Base-by-base conservation (phyloP, 192 early-diverging fungal genomes). In the Backusella sp. region DNA sequence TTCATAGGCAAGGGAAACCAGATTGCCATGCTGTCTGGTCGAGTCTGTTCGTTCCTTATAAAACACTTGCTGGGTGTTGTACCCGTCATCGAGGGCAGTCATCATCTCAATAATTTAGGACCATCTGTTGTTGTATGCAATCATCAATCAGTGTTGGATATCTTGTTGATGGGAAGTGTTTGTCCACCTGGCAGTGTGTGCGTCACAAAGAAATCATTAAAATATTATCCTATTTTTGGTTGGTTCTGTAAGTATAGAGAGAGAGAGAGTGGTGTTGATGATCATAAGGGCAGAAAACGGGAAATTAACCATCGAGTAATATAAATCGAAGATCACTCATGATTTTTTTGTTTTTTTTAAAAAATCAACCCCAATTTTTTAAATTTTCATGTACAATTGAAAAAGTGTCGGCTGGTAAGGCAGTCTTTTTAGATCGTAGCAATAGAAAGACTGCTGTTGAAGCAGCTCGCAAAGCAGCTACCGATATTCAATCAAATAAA, bases 401-500 rank as follows among this genome's bases (percentile, higher is more conserved):
- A 42, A 67, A 68, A 92, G 91, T 96, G 89, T 85, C 83, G 30
- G 72, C 94, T 5, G 91, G 90, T 28, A 90, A 92, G 71, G 91
- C 92, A 71, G 88, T 98, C 44, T 98, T 98, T 79, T 92, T 97
- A 56, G 89, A 92, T 84, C 90, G 95, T 46, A 88, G 88, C 67
- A 97, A 98, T 85, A 88, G 88, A 66, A 80, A 85, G 36, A 92
- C 85, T 82, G 91, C 96, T 26, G 88, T 92, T 44, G 89, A 94
- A 66, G 87, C 92, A 23, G 93, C 95, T 78, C 86, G 84, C 30
- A 80, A 86, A 37, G 95, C 95, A 59, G 93, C 91, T 46, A 85
- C 86, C 1, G 86, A 87, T 72, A 87, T 98, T 74, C 87, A 92
- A 73, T 84, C 89, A 70, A 88, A 91, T 74, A 90, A 91, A 65